phyloP scores from a whole-genome alignment of 23 red algal genomes.

The Gracilaria domingensis region DNA sequence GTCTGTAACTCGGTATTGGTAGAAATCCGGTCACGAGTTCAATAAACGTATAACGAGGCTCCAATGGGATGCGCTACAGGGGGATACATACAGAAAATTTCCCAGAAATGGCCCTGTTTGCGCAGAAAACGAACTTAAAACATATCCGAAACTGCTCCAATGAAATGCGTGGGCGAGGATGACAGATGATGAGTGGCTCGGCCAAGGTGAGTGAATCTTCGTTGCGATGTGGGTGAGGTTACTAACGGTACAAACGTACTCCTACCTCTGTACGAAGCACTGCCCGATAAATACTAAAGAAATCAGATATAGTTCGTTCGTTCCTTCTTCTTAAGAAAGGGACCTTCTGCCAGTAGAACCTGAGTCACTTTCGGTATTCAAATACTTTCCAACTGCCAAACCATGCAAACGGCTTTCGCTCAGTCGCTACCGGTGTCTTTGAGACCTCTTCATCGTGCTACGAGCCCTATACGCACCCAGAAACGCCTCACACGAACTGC shows the following conservation, averaged over 20 bases:
- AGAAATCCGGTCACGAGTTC: background rate
- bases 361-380: background rate
- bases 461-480: background rate
- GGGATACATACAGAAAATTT: background rate
- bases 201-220: background rate
- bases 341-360: background rate
- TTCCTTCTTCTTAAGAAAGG: conserved; percentile 19
- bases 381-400: background rate
- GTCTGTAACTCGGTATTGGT: too few relatives aligned
- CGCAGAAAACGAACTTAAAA: background rate
- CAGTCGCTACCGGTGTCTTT: background rate
- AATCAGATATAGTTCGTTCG: background rate
- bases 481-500: background rate
- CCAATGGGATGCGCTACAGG: background rate
- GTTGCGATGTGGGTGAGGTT: too few relatives aligned
- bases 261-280: too few relatives aligned
- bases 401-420: conserved; percentile 7
- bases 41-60: background rate
- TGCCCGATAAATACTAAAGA: background rate
- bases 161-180: background rate
- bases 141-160: background rate
- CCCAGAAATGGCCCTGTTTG: background rate
- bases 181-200: background rate
- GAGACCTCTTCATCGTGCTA: background rate
- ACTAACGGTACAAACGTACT: too few relatives aligned